phyloP scores from a whole-genome alignment of 768 basidiomycete species.

The Tephrocybe rancida region DNA sequence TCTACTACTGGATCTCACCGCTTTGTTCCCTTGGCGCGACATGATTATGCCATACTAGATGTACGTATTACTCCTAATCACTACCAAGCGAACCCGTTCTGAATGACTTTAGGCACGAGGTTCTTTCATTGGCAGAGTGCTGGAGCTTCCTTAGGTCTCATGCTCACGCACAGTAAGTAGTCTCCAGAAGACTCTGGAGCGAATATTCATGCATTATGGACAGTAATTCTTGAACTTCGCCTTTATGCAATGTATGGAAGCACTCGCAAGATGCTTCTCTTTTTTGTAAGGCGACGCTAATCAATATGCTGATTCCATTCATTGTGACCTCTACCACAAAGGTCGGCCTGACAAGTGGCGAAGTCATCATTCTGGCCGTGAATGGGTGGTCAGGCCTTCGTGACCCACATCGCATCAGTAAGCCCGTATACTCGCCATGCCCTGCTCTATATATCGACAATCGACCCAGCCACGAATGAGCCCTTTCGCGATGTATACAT shows the following conservation, averaged over 20 bases:
- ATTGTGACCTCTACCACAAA: neutral
- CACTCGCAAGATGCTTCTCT: conserved; percentile 18
- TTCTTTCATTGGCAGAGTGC: neutral
- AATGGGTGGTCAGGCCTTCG: conserved; percentile 22
- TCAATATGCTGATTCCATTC: neutral
- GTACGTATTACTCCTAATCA: too few relatives aligned
- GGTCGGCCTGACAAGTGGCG: conserved; percentile 18
- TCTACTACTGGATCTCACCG: too few relatives aligned
- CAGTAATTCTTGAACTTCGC: conserved; percentile 29
- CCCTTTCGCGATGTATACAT: conserved; percentile 29
- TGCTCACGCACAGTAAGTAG: conserved; percentile 29
- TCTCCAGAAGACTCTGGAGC: neutral
- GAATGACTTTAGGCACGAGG: neutral
- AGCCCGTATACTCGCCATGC: neutral
- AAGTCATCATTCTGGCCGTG: conserved; percentile 22
- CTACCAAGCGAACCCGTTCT: too few relatives aligned
- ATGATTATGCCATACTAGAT: too few relatives aligned
- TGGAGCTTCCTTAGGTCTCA: conserved; percentile 27
- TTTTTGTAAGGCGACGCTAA: conserved; percentile 16
- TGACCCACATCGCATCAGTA: conserved; percentile 20
- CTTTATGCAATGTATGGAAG: conserved; percentile 30
- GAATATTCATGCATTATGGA: neutral
- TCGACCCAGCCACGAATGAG: conserved; percentile 24
- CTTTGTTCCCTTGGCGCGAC: too few relatives aligned
- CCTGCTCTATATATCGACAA: neutral